Base-by-base conservation (phyloP, 345 rosid species). In the Rhodomyrtus tomentosa region DNA sequence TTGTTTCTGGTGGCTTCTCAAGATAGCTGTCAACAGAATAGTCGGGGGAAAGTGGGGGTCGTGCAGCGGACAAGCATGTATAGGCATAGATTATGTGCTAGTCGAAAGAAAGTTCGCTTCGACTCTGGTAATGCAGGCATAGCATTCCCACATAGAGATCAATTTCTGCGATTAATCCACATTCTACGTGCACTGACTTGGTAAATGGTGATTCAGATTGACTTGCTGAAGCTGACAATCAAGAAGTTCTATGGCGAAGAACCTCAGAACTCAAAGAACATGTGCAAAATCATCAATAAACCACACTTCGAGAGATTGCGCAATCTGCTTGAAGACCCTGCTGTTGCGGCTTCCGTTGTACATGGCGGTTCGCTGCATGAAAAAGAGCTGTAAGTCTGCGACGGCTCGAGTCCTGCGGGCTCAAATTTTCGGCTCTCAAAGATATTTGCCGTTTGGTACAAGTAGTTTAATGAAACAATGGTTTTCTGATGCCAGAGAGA, bases 1-100 rank as follows among this genome's bases (percentile, higher is more conserved):
- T 9, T 58, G 49, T 80, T 16, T 16, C 6, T 49, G 27, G 87
- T 25, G n/a, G 82, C 74, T 54, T 50, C 76, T 88, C 5, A 74
- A 94, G 91, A 88, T 91, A 6, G 89, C 89, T 27, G 93, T 88
- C 59, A 93, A 92, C 86, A 92, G 98, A 88, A 91, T 96, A n/a
- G 86, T 89, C 7, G 96, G 93, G 58, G 99, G 92, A n/a, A 95
- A 96, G 81, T 96, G 98, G 98, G 98, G 94, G 7, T 88, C 93
- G 15, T 92, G 95, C 91, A 55, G 84, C 53, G 99, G 99, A 42
- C 99, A 96, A 89, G 94, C 96, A 73, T 96, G 99, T 84, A 89
- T 96, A 12, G 85, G 92, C 3, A 85, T 92, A 42, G 99, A 95
- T 88, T 96, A 95, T 83, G 40, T 94, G 82, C 92, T 96, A 59